Evolutionary conservation across 208 protist genomes (phyloP).

Genomic region (Crithidia thermophila): DNA sequence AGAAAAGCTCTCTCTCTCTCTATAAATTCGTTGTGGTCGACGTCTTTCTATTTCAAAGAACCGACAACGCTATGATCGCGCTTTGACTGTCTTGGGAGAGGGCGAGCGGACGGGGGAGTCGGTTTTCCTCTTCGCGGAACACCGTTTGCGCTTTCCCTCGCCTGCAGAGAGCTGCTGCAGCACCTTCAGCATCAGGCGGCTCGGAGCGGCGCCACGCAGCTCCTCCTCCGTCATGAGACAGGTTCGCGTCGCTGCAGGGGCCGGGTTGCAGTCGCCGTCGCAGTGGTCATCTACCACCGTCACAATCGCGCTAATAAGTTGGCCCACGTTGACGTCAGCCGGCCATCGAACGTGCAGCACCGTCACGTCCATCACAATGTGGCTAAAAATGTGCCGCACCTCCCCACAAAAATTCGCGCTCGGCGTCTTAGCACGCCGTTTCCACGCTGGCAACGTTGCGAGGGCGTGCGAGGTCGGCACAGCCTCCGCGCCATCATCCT

Average conservation of each 20-base stretch:
- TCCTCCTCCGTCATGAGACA: conserved; percentile 58
- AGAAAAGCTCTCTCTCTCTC: not conserved
- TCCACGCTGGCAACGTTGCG: not conserved
- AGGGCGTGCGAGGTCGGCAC: conserved; percentile 11
- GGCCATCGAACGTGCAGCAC: conserved; percentile 62
- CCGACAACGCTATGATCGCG: not conserved
- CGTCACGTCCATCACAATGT: conserved; percentile 80
- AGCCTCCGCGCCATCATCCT: not conserved
- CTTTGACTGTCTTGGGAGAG: not conserved
- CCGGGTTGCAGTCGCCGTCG: not conserved
- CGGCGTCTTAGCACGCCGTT: not conserved
- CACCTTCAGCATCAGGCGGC: conserved; percentile 68
- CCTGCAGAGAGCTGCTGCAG: conserved; percentile 25
- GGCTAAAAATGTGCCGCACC: conserved; percentile 83
- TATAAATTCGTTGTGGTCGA: too few relatives aligned
- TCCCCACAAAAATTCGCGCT: conserved; percentile 23
- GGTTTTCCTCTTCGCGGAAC: not conserved
- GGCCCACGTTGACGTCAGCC: not conserved
- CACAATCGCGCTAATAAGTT: conserved; percentile 16
- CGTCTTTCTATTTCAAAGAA: not conserved
- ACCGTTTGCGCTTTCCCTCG: not conserved
- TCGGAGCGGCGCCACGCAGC: conserved; percentile 45
- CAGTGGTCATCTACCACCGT: conserved; percentile 17
- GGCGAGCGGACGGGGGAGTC: too few relatives aligned
- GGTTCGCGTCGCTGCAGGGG: conserved; percentile 26